Conservation (phyloP, 2,329 filamentous ascomycete species). For the Pseudogymnoascus sp. region DNA sequence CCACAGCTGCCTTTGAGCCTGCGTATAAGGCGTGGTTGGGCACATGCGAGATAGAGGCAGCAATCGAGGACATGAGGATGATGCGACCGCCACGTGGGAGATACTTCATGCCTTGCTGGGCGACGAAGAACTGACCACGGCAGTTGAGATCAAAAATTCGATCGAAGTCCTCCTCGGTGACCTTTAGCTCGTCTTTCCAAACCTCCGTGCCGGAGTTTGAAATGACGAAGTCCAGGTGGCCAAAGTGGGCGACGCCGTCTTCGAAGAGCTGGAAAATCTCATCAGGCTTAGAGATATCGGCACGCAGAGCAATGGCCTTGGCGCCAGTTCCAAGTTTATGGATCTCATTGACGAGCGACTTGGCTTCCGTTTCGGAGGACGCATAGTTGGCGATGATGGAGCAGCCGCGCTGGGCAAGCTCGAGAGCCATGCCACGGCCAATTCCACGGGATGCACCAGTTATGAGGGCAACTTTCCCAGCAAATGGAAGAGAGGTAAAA, state of each 20-base stretch:
- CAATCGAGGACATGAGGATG: constrained; percentile 55
- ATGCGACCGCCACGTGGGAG: constrained; percentile 62
- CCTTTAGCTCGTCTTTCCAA: constrained; percentile 7
- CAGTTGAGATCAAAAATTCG: constrained; percentile 56
- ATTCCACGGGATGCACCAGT: constrained; percentile 62
- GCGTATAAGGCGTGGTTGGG: constrained; percentile 54
- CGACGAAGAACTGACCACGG: constrained; percentile 64
- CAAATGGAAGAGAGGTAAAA: constrained; percentile 30
- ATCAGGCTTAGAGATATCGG: constrained; percentile 49
- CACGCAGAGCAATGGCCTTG: constrained; percentile 40
- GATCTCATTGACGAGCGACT: constrained; percentile 49
- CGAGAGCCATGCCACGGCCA: constrained; percentile 57
- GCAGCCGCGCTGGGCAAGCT: constrained; percentile 58
- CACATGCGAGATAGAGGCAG: constrained; percentile 56
- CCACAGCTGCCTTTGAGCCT: constrained; percentile 57
- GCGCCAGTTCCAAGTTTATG: constrained; percentile 42
- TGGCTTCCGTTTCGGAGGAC: constrained; percentile 46
- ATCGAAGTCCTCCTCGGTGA: constrained; percentile 12
- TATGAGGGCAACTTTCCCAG: constrained; percentile 51
- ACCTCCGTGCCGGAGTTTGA: constrained; percentile 24
- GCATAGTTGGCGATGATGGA: constrained; percentile 61
- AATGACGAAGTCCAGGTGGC: constrained; percentile 27
- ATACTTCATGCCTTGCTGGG: constrained; percentile 64
- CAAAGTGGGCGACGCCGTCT: constrained; percentile 25
- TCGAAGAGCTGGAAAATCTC: constrained; percentile 26